Percentiles rank a stretch among this genome's conserved stretches.
These are phyloP conservation scores for Santalum album DNA, from an alignment of 164 flowering plant species.

Conservation along the genomic window DNA sequence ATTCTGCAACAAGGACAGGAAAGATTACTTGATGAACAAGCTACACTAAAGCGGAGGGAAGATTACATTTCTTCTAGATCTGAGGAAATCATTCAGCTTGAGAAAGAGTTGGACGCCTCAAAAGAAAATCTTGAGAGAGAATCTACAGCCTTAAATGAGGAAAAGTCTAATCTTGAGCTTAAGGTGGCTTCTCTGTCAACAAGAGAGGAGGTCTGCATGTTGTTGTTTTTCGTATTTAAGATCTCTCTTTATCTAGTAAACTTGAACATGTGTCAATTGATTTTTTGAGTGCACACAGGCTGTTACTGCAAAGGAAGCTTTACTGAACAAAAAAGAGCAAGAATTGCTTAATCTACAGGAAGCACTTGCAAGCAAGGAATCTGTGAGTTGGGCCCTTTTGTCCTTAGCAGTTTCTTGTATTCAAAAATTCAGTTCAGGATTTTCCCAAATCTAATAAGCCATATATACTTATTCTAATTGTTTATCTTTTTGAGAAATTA, in stretches of 20 bases:
- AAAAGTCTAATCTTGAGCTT: conserved; percentile 39
- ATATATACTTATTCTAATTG: too few relatives aligned
- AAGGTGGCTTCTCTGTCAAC: conserved; percentile 32
- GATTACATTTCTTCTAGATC: conserved; percentile 43
- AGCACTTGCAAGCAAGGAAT: conserved; percentile 52
- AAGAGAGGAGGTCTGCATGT: conserved; percentile 59
- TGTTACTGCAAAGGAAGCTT: conserved; percentile 41
- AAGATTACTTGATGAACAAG: conserved; percentile 60
- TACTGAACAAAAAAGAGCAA: conserved; percentile 55
- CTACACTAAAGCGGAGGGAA: conserved; percentile 69
- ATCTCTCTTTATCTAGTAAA: too few relatives aligned
- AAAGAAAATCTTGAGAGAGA: conserved; percentile 43
- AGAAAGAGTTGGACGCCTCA: conserved; percentile 53
- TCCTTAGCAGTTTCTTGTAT: too few relatives aligned
- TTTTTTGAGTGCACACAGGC: conserved; percentile 27
- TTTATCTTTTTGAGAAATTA: too few relatives aligned
- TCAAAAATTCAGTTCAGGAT: too few relatives aligned
- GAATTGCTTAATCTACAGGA: conserved; percentile 58
- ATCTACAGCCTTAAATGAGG: conserved; percentile 31
- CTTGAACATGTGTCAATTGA: too few relatives aligned
- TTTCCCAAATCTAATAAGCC: too few relatives aligned
- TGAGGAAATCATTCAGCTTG: conserved; percentile 44
- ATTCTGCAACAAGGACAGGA: conserved; percentile 57
- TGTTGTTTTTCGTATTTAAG: background rate
- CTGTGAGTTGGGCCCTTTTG: conserved; percentile 40